phyloP scores from a whole-genome alignment of 2,329 filamentous ascomycete species.

The Diaporthe sp. region DNA sequence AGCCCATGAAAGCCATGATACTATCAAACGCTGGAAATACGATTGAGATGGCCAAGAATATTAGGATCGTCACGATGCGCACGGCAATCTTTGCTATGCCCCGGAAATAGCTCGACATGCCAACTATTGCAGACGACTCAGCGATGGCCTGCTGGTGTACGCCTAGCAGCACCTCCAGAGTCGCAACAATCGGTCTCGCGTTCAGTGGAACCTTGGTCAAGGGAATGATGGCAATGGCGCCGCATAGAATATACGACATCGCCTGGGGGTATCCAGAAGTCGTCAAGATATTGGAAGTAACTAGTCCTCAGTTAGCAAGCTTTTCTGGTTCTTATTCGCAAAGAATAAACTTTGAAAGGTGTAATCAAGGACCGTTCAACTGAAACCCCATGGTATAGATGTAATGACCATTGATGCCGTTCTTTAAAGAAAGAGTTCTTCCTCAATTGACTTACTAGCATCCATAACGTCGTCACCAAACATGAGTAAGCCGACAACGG shows the following conservation, averaged over 20 bases:
- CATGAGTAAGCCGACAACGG: slow-evolving; percentile 90
- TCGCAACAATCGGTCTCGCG: slow-evolving; percentile 88
- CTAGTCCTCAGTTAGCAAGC: background rate
- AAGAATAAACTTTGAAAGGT: background rate
- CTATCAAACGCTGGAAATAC: slow-evolving; percentile 84
- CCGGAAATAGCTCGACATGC: slow-evolving; percentile 70
- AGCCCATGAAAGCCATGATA: slow-evolving; percentile 93
- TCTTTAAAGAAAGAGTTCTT: background rate
- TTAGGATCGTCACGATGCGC: slow-evolving; percentile 75
- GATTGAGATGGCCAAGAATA: slow-evolving; percentile 82
- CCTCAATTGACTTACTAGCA: slow-evolving; percentile 61
- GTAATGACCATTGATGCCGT: too few relatives aligned
- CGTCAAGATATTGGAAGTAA: slow-evolving; percentile 89
- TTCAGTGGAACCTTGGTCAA: slow-evolving; percentile 96
- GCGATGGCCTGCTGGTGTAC: slow-evolving; percentile 69
- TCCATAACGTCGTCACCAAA: slow-evolving; percentile 91
- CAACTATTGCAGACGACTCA: slow-evolving; percentile 62
- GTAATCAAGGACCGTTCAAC: background rate
- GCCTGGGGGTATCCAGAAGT: slow-evolving; percentile 80
- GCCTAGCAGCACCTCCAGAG: slow-evolving; percentile 84
- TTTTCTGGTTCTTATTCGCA: too few relatives aligned
- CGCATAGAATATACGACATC: slow-evolving; percentile 83
- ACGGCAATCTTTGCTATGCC: slow-evolving; percentile 72
- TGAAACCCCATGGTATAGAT: background rate
- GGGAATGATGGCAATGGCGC: slow-evolving; percentile 92